phyloP scores from a whole-genome alignment of 352 stramenopile genomes.

The Saprolegnia parasitica region DNA sequence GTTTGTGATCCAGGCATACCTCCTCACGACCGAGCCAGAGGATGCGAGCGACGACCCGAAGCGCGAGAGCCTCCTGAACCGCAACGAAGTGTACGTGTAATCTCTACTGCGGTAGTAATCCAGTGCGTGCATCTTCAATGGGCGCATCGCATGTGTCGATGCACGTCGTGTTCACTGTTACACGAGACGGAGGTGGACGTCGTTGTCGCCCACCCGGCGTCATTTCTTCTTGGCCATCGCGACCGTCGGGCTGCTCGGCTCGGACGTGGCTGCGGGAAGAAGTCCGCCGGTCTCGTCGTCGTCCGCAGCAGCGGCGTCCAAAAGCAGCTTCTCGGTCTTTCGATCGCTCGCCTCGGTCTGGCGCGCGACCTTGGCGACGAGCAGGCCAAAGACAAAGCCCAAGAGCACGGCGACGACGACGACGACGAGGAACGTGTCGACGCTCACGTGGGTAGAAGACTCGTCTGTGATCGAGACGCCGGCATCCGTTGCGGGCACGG shows the following conservation, averaged over 20 bases:
- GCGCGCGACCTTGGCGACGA: slow-evolving; percentile 10
- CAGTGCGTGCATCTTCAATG: no score
- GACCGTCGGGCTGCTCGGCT: slow-evolving; percentile 5
- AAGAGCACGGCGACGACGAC: slow-evolving; percentile 19
- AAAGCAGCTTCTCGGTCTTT: not conserved
- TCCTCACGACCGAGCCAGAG: slow-evolving; percentile 54
- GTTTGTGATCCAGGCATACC: slow-evolving; percentile 72
- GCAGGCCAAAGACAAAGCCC: slow-evolving; percentile 22
- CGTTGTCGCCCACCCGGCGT: not conserved
- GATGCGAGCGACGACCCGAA: slow-evolving; percentile 71
- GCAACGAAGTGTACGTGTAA: slow-evolving; percentile 9
- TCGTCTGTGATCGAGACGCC: no score
- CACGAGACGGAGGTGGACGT: not conserved
- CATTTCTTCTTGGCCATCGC: slow-evolving; percentile 10
- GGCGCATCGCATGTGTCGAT: no score
- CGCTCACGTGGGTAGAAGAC: slow-evolving; percentile 3
- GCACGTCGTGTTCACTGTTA: not conserved
- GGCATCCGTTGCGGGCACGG: not conserved
- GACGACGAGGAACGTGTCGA: slow-evolving; percentile 13
- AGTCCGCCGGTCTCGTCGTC: not conserved
- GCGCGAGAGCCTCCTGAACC: slow-evolving; percentile 50
- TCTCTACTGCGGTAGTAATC: not conserved
- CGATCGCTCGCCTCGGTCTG: not conserved
- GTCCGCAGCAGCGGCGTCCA: not conserved
- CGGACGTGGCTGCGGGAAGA: not conserved